phyloP scores from a whole-genome alignment of 192 early-diverging fungal genomes.

The Irineochytrium annulatum region DNA sequence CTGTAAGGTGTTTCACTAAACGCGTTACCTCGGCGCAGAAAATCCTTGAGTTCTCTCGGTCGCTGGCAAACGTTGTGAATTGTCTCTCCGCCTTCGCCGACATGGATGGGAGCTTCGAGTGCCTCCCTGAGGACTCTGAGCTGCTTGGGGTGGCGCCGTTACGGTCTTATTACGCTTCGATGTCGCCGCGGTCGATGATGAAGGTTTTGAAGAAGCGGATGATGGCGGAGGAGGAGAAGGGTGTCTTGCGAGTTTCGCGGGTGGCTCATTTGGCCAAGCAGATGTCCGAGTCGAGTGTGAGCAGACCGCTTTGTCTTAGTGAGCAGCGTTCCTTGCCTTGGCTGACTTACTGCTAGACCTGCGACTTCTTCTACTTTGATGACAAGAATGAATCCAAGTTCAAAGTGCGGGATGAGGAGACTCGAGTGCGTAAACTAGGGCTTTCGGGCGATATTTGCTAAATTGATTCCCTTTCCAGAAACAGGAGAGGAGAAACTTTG shows the following conservation, averaged over 20 bases:
- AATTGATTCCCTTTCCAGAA: not conserved
- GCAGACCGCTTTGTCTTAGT: not conserved
- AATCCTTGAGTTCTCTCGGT: slow-evolving; percentile 20
- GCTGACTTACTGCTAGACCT: not conserved
- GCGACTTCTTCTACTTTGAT: slow-evolving; percentile 32
- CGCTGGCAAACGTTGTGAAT: slow-evolving; percentile 31
- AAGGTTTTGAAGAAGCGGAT: not conserved
- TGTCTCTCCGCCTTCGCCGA: slow-evolving; percentile 38
- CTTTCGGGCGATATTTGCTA: not conserved
- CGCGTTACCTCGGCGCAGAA: too few relatives aligned
- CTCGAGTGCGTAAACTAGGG: not conserved
- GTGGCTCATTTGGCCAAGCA: slow-evolving; percentile 22
- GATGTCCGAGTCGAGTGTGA: slow-evolving; percentile 21
- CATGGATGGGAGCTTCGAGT: slow-evolving; percentile 34
- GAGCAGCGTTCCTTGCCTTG: not conserved
- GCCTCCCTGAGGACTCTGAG: slow-evolving; percentile 32
- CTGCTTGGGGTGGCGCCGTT: slow-evolving; percentile 29
- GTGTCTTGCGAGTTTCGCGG: slow-evolving; percentile 22
- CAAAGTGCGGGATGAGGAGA: not conserved
- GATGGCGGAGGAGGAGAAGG: not conserved
- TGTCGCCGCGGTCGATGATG: slow-evolving; percentile 4
- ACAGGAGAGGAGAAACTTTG: slow-evolving; percentile 3
- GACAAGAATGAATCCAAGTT: slow-evolving; percentile 3
- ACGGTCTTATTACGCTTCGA: slow-evolving; percentile 16
- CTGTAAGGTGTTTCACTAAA: too few relatives aligned